Conservation (phyloP, 208 protist species). For the Leptomonas seymouri region DNA sequence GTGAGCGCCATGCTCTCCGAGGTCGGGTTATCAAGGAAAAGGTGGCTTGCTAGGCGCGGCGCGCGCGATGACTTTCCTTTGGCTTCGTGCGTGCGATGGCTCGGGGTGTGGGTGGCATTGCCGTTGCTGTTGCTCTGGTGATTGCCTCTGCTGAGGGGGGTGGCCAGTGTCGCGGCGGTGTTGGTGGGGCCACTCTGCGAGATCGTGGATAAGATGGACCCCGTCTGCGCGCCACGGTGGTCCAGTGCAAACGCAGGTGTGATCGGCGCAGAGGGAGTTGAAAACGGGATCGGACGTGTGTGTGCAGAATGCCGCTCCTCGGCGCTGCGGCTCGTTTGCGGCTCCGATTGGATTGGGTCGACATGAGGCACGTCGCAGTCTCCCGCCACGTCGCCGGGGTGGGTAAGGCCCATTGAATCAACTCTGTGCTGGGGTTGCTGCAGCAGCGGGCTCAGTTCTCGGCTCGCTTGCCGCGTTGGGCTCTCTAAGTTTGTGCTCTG, state of each 20-base stretch:
- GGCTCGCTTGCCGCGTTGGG: background rate
- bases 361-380: constrained; percentile 2
- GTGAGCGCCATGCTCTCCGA: constrained; percentile 4
- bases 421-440: background rate
- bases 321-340: background rate
- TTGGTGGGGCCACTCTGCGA: background rate
- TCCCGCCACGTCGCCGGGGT: background rate
- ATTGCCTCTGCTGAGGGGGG: background rate
- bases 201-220: constrained; percentile 7
- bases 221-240: background rate
- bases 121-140: background rate
- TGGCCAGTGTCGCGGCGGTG: background rate
- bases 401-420: background rate
- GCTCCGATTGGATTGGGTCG: background rate
- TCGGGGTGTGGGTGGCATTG: too few species aligned
- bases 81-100: background rate
- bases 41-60: constrained; percentile 31
- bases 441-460: background rate
- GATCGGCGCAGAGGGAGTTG: background rate
- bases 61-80: background rate
- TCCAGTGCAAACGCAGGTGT: background rate
- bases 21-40: constrained; percentile 18
- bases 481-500: background rate
- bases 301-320: background rate
- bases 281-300: too few species aligned